Evolutionary conservation across 169 alveolate species (phyloP), one percentile per base, ranked within the genome.

Genomic region (Haemoproteus tartakovskyi): DNA sequence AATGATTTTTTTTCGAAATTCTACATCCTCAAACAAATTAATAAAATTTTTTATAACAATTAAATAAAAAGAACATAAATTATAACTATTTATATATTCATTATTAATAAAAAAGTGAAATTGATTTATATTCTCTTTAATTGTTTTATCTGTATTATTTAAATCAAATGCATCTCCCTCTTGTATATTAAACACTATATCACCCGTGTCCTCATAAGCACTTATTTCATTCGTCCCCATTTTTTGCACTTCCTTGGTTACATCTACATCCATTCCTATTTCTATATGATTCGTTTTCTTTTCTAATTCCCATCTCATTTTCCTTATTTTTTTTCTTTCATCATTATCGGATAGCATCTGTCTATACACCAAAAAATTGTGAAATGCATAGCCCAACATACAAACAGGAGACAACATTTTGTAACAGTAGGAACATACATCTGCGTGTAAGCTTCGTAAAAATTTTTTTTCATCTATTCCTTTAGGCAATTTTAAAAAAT

Each of bases 171-270:
- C 29, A 27, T 56, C 56, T 14, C 46, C 59, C 9, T 14, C 47
- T n/a, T 61, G 56, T 12, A 74, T 57, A 59, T 74, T 74, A 18
- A 74, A 74, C n/a, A 48, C 41, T 14, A 57, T 57, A 48, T 74
- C 63, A 43, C 59, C 78, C 4, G 63, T n/a, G n/a, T n/a, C n/a
- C n/a, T n/a, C n/a, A n/a, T n/a, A n/a, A n/a, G n/a, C n/a, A n/a
- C n/a, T n/a, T n/a, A n/a, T n/a, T n/a, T n/a, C n/a, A 62, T 26
- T 62, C 80, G 30, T 19, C 45, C 19, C 50, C 41, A 24, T n/a
- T 43, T 21, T 4, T 19, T 8, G 26, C 19, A 12, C 30, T 59
- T 36, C 21, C 33, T 18, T 6, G 16, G 2, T 8, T 19, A 3
- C 40, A n/a, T 19, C 18, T 22, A 1, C 46, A 33, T 33, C 43